Conservation (phyloP, 768 basidiomycete species). For the Kwoniella bestiolae region DNA sequence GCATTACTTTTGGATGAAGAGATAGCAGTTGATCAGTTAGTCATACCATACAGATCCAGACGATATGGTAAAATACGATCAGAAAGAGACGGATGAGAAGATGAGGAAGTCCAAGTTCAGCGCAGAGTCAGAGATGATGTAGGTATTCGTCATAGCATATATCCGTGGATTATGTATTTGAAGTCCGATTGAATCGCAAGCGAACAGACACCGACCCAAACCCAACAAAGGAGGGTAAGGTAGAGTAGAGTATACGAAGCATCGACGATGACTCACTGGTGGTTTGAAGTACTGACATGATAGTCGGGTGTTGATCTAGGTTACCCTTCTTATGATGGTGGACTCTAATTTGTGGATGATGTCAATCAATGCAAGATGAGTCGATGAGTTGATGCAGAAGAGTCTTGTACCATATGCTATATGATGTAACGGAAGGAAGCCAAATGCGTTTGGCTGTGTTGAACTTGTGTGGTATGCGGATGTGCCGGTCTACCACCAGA, state of each 20-base stretch:
- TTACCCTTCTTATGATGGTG: no score
- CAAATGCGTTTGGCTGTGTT: background rate
- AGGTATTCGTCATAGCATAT: no score
- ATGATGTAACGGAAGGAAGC: conserved; percentile 1
- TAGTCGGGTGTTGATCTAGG: background rate
- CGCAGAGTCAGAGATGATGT: background rate
- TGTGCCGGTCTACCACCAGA: background rate
- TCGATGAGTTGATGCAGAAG: background rate
- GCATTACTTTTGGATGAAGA: conserved; percentile 12
- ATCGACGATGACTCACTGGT: conserved; percentile 10
- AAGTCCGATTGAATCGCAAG: background rate
- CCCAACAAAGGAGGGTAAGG: background rate
- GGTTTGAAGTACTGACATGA: conserved; percentile 20
- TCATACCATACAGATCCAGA: no score
- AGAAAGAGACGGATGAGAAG: background rate
- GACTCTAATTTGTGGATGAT: no score
- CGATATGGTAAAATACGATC: no score
- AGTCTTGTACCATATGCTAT: background rate
- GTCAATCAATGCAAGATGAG: no score
- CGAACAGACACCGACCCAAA: background rate
- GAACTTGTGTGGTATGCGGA: background rate
- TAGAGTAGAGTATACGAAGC: no score
- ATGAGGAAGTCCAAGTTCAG: background rate
- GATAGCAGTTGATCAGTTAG: background rate
- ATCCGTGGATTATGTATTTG: no score